Evolutionary conservation across 2,329 filamentous ascomycete species (phyloP).

Genomic region (Albifimbria verrucaria): DNA sequence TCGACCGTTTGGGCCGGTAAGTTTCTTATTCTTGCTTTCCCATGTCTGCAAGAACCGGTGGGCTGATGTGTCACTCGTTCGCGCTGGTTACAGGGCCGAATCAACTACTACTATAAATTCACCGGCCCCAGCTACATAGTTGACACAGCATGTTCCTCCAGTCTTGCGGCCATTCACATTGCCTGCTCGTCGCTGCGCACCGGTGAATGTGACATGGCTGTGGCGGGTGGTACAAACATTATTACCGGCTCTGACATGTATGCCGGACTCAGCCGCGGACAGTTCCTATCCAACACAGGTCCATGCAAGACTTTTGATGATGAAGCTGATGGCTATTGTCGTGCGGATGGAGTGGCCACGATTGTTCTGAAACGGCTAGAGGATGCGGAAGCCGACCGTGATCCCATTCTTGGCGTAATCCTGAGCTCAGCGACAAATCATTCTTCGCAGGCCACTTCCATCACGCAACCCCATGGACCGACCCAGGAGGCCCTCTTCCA

Average conservation of each 20-base stretch:
- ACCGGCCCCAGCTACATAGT: conserved; percentile 68
- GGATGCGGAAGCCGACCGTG: conserved; percentile 52
- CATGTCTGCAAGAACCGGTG: no score
- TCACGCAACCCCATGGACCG: conserved; percentile 66
- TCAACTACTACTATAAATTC: conserved; percentile 79
- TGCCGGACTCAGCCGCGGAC: conserved; percentile 59
- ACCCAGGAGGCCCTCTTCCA: conserved; percentile 61
- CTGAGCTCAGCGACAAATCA: conserved; percentile 66
- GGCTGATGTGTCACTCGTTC: no score
- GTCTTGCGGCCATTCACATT: conserved; percentile 67
- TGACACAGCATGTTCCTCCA: conserved; percentile 78
- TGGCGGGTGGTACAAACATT: conserved; percentile 72
- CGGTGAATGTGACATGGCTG: conserved; percentile 75
- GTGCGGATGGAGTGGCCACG: conserved; percentile 44
- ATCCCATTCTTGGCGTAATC: conserved; percentile 63
- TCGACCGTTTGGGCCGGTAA: conserved; percentile 49
- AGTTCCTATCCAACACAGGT: conserved; percentile 53
- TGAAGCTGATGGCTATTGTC: conserved; percentile 57
- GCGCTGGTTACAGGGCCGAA: no score
- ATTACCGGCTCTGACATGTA: conserved; percentile 65
- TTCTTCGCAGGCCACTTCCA: conserved; percentile 65
- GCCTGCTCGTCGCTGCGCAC: conserved; percentile 66
- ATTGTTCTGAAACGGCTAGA: conserved; percentile 49
- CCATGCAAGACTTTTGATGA: conserved; percentile 50
- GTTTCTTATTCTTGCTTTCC: no score